Percentiles rank a stretch among this genome's conserved stretches.
phyloP scores from a whole-genome alignment of 257 asterid genomes.

The Solanum sparsipilum region DNA sequence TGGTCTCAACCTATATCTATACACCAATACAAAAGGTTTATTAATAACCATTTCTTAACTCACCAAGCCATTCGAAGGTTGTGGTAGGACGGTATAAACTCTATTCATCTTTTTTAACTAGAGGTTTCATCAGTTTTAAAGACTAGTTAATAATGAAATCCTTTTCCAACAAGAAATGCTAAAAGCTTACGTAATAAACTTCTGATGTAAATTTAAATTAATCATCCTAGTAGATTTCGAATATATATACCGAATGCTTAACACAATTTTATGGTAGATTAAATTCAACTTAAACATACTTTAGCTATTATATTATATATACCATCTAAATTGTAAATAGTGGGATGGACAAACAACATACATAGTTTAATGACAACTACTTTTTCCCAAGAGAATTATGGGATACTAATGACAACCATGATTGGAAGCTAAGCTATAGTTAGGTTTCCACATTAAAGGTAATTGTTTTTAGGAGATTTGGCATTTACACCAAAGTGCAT shows the following conservation, averaged over 20 bases:
- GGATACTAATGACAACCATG: neutral
- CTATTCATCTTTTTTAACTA: neutral
- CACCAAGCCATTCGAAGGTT: neutral
- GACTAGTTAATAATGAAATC: neutral
- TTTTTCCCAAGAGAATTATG: neutral
- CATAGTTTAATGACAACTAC: neutral
- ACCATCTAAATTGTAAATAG: too few species aligned
- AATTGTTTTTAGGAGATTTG: neutral
- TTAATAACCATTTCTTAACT: neutral
- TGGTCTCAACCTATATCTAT: neutral
- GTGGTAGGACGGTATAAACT: fast-evolving
- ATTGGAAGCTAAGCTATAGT: neutral
- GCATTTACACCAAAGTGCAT: neutral
- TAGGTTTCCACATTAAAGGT: neutral
- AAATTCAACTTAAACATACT: neutral
- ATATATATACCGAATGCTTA: neutral
- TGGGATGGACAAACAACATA: neutral
- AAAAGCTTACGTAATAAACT: neutral
- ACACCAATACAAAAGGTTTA: neutral
- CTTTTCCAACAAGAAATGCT: neutral
- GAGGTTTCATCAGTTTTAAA: neutral
- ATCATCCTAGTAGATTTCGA: neutral
- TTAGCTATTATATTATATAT: too few species aligned
- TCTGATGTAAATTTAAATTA: neutral
- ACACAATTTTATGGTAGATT: neutral